Conservation (phyloP, 2,329 filamentous ascomycete species). For the Ophiocordyceps robertsii region DNA sequence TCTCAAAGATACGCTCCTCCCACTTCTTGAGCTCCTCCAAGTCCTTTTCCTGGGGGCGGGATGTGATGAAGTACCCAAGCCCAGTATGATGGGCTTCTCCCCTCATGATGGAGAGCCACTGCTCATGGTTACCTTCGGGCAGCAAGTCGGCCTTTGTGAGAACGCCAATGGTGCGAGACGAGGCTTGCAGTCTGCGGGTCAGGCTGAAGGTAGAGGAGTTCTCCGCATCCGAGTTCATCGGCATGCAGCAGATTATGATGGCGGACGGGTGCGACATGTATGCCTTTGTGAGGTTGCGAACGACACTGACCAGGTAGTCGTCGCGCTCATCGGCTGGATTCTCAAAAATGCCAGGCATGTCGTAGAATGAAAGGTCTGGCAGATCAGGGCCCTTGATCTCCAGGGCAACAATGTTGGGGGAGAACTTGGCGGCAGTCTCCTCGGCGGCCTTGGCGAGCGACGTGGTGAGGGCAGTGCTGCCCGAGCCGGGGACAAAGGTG, state of each 20-base stretch:
- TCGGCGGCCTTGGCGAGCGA: conserved; percentile 21
- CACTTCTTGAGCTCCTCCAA: conserved; percentile 37
- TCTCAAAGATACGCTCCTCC: conserved; percentile 39
- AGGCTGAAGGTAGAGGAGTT: conserved; percentile 59
- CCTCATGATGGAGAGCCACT: conserved; percentile 51
- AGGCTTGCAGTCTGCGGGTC: conserved; percentile 43
- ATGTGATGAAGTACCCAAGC: conserved; percentile 69
- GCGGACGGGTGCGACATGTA: conserved; percentile 60
- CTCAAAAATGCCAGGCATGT: conserved; percentile 72
- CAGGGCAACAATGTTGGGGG: conserved; percentile 67
- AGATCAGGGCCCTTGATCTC: conserved; percentile 60
- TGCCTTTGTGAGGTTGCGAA: conserved; percentile 53
- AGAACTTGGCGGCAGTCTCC: conserved; percentile 51
- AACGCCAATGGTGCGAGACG: conserved; percentile 54
- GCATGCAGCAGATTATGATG: conserved; percentile 63
- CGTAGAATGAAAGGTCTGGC: conserved; percentile 69
- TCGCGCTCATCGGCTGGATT: conserved; percentile 51
- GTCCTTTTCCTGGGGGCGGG: conserved; percentile 44
- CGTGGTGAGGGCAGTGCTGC: conserved; percentile 23
- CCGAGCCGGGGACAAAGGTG: conserved; percentile 39
- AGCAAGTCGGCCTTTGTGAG: conserved; percentile 76
- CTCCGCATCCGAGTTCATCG: conserved; percentile 67
- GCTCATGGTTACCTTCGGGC: conserved; percentile 30
- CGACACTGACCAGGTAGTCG: conserved; percentile 55
- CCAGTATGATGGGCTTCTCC: conserved; percentile 49